A percentile compares a stretch with the other conserved stretches of the same genome.
phyloP scores from a whole-genome alignment of 495 filamentous ascomycete species.

The Neurospora pannonica region DNA sequence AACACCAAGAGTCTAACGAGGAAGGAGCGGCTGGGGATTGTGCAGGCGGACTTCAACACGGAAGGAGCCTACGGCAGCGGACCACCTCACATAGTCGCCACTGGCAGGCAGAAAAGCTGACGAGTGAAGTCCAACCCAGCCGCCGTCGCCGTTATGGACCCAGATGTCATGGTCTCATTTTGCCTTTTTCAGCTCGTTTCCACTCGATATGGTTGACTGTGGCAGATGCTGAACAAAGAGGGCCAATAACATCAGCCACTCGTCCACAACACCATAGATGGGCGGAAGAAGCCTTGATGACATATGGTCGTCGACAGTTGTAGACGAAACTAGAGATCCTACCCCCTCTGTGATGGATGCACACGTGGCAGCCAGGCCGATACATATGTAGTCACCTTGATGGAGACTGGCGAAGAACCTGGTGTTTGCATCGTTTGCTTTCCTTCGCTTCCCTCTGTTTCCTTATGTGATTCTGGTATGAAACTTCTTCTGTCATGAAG shows the following conservation, averaged over 20 bases:
- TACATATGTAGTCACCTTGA: too few species aligned
- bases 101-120: too few species aligned
- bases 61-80: not conserved
- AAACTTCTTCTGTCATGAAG: not conserved
- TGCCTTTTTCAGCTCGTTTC: not conserved
- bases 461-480: not conserved
- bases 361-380: too few species aligned
- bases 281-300: not conserved
- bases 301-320: too few species aligned
- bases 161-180: not conserved
- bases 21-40: not conserved
- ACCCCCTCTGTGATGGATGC: too few species aligned
- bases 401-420: too few species aligned
- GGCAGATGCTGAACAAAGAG: not conserved
- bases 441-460: not conserved
- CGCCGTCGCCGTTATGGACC: not conserved
- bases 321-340: too few species aligned
- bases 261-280: not conserved
- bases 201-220: too few species aligned
- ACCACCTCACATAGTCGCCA: too few species aligned
- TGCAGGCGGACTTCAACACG: not conserved
- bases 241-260: not conserved
- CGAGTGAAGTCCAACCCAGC: not conserved
- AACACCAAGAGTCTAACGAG: not conserved
- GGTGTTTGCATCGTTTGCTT: too few species aligned